These are phyloP conservation scores for Penicillium longicatenatum DNA, from an alignment of 495 filamentous ascomycete species.

Conservation along the genomic window DNA sequence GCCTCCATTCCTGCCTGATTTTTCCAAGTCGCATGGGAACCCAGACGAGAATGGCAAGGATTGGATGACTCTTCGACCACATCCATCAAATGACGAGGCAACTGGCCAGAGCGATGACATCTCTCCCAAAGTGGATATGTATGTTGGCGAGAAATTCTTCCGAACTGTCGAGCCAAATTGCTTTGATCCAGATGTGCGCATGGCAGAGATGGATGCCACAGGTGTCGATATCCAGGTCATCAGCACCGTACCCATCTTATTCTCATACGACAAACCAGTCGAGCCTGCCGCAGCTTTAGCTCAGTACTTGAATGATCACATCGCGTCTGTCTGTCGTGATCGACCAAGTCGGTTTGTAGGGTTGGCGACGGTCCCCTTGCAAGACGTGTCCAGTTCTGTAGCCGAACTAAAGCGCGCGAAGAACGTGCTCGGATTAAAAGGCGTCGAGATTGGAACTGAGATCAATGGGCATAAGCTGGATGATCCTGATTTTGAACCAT, in stretches of 20 bases:
- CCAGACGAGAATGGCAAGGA: conserved; percentile 1
- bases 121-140: conserved; percentile 23
- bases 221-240: conserved; percentile 22
- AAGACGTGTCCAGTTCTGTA: conserved; percentile 16
- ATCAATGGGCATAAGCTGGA: conserved; percentile 16
- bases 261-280: conserved; percentile 24
- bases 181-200: conserved; percentile 19
- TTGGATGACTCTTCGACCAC: conserved; percentile 19
- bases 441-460: conserved; percentile 23
- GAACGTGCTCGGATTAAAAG: conserved; percentile 14
- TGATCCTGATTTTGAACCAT: conserved; percentile 14
- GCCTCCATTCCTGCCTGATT: conserved; percentile 23
- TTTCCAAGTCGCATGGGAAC: conserved; percentile 12
- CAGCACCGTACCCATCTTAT: conserved; percentile 25
- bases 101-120: neutral
- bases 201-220: conserved; percentile 23
- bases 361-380: conserved; percentile 24
- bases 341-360: conserved; percentile 21
- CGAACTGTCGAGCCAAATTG: conserved; percentile 25
- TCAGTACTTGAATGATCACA: conserved; percentile 22
- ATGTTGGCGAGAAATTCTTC: conserved; percentile 23
- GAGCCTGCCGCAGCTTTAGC: conserved; percentile 15
- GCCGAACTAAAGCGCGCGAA: conserved; percentile 19
- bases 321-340: conserved; percentile 18
- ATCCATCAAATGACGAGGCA: neutral